A percentile compares a stretch with the other conserved stretches of the same genome.
Evolutionary conservation across 208 protist species (phyloP).

Genomic region (Leptomonas seymouri): DNA sequence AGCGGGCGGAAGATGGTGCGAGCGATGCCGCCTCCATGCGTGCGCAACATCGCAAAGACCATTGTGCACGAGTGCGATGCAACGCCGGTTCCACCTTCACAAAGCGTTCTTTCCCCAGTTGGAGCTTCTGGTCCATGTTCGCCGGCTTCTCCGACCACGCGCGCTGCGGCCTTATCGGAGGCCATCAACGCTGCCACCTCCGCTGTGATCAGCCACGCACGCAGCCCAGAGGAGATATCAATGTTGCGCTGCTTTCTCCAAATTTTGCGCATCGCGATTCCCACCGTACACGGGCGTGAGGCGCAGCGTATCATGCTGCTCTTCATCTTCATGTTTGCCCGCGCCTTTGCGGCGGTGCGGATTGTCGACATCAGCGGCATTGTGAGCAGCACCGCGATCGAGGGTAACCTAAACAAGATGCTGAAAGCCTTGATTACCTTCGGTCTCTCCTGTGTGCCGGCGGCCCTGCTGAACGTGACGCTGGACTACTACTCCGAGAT

Average conservation of each 20-base stretch:
- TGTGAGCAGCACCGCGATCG: conserved; percentile 37
- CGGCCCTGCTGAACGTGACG: conserved; percentile 53
- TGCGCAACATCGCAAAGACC: conserved; percentile 14
- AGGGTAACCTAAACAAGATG: conserved; percentile 36
- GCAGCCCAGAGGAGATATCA: conserved; percentile 3
- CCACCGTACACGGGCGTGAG: conserved; percentile 41
- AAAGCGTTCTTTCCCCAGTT: not conserved
- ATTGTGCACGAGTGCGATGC: not conserved
- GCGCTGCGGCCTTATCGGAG: not conserved
- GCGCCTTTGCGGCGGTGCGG: conserved; percentile 47
- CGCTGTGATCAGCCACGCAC: not conserved
- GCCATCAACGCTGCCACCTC: conserved; percentile 3
- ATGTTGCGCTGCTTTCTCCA: conserved; percentile 29
- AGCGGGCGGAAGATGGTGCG: conserved; percentile 31
- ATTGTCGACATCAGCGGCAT: conserved; percentile 37
- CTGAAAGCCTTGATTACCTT: conserved; percentile 35
- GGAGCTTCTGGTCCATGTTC: not conserved
- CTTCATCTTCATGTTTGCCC: conserved; percentile 44
- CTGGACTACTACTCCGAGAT: conserved; percentile 58
- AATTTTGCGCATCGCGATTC: conserved; percentile 59
- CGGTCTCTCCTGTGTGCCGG: conserved; percentile 46
- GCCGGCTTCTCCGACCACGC: conserved; percentile 8
- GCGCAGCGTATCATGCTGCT: conserved; percentile 36
- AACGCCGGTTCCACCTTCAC: not conserved
- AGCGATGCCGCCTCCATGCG: conserved; percentile 15